phyloP scores from a whole-genome alignment of 2,329 filamentous ascomycete species.

The Akanthomyces uredinophilus region DNA sequence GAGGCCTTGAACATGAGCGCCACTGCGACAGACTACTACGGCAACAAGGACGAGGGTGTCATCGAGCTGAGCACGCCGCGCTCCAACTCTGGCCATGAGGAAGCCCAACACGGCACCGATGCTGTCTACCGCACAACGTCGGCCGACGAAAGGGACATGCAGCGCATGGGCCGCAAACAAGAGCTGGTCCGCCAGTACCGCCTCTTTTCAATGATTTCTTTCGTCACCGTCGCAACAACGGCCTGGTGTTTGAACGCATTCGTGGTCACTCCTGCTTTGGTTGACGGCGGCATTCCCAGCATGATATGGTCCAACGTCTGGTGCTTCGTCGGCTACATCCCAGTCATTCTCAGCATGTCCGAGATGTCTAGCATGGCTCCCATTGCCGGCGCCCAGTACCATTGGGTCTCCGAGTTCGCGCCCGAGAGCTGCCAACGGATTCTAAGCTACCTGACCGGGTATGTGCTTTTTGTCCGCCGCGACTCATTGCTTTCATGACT shows the following conservation, averaged over 20 bases:
- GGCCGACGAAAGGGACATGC: constrained; percentile 8
- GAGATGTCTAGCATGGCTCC: constrained; percentile 20
- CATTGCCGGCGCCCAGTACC: constrained; percentile 21
- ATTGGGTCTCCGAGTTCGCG: constrained; percentile 19
- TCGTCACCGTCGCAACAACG: constrained; percentile 9
- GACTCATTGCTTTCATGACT: neutral
- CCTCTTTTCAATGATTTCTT: constrained; percentile 13
- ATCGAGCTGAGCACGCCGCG: neutral
- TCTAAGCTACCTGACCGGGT: constrained; percentile 12
- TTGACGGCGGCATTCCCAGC: constrained; percentile 13
- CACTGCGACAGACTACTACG: neutral
- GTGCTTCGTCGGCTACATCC: constrained; percentile 8
- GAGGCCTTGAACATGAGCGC: neutral
- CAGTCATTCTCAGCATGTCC: constrained; percentile 19
- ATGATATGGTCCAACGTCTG: constrained; percentile 14
- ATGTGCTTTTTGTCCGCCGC: neutral
- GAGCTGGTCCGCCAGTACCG: constrained; percentile 13
- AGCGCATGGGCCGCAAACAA: constrained; percentile 13
- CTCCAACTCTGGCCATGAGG: neutral
- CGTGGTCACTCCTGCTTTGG: constrained; percentile 5
- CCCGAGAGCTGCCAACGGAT: constrained; percentile 14
- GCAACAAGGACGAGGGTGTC: neutral
- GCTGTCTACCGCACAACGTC: constrained; percentile 1
- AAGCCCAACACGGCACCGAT: neutral
- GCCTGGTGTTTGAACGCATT: constrained; percentile 11